Conservation (phyloP, 2,329 filamentous ascomycete genomes). For the Pyrenochaeta sp. region DNA sequence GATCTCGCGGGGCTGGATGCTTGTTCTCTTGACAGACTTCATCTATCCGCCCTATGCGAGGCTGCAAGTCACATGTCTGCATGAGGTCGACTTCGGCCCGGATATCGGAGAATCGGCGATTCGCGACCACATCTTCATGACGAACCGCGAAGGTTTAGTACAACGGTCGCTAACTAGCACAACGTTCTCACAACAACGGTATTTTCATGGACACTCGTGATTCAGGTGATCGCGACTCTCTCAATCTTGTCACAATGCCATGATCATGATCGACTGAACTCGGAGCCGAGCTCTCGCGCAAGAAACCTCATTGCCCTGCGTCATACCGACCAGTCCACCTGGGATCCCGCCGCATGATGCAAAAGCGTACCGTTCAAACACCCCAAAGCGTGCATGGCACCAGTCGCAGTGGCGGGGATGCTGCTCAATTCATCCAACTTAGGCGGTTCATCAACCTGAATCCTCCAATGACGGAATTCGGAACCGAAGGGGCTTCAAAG, state of each 20-base stretch:
- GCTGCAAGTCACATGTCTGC: constrained; percentile 13
- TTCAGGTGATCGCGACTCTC: neutral
- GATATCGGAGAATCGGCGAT: constrained; percentile 13
- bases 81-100: constrained; percentile 9
- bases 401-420: constrained; percentile 9
- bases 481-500: constrained; percentile 1
- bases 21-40: no score
- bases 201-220: no score
- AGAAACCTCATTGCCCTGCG: no score
- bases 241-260: no score
- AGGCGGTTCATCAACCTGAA: neutral
- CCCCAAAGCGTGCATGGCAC: constrained; percentile 11
- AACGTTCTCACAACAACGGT: constrained; percentile 13
- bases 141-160: constrained; percentile 7
- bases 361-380: neutral
- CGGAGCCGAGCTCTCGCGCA: no score
- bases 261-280: no score
- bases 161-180: constrained; percentile 19
- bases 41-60: no score
- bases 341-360: neutral
- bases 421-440: constrained; percentile 8
- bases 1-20: constrained; percentile 8
- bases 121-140: constrained; percentile 9
- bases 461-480: constrained; percentile 7
- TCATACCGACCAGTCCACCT: neutral